Evolutionary conservation across 2,329 filamentous ascomycete genomes (phyloP), one percentile per base, ranked within the genome.

Genomic region (Paraphoma sp.): DNA sequence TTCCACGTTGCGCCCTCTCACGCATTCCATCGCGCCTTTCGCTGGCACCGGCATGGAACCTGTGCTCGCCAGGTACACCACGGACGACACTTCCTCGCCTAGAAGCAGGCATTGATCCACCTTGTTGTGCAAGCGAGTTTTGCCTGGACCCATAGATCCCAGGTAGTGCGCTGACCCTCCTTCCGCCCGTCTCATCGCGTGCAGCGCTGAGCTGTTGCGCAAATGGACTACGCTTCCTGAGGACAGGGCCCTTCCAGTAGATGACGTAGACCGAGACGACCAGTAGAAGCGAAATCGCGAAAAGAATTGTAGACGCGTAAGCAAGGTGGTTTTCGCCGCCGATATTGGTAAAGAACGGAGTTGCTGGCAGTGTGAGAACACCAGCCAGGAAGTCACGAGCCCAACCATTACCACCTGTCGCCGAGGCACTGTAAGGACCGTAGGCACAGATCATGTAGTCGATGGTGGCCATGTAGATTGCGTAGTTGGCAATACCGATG

Each of bases 381-480:
- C 90, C 90, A 4, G 90, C 90, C 0, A 93, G 78, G 76, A 93
- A 89, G 69, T 93, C 90, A 60, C 90, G 84, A 3, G 89, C 83
- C 81, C 89, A 92, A 1, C 89, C 90, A 59, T 93, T 93, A 9
- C 90, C 90, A 41, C 90, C 90, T 0, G 90, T 92, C 0, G 90
- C 90, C 0, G 89, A 92, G 1, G 90, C 89, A 1, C 88, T 87
- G 73, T 91, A 92, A 0, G 87, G 87, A 0, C 90, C 90, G 66
- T 92, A 90, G 0, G 89, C 87, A 55, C 87, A 88, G 36, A 91
- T 85, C 87, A 92, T 92, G 78, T 92, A 93, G 75, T 92, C 89
- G 62, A 91, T 90, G 0, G 89, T 92, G 0, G 89, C 88, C 88
- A 91, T 91, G 77, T 92, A 91, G 56, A 91, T 90, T 43, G 84